These are phyloP conservation scores for Pholiota microspora DNA, from an alignment of 768 basidiomycete species.

Conservation along the genomic window DNA sequence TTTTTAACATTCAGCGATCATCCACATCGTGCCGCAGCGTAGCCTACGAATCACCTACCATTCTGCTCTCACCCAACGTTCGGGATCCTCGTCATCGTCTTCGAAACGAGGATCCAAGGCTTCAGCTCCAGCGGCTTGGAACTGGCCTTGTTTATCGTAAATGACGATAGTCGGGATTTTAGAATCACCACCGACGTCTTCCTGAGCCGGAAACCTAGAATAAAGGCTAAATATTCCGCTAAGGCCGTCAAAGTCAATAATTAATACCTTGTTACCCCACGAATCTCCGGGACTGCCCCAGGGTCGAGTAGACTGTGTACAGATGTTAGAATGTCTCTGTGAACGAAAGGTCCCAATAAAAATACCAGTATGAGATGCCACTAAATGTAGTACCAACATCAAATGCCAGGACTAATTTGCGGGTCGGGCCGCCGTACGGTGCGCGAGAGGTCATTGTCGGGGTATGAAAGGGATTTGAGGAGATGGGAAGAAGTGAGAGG, in stretches of 20 bases:
- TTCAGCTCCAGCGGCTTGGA: conserved; percentile 44
- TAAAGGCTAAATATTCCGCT: not conserved
- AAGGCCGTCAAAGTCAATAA: not conserved
- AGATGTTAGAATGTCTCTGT: not conserved
- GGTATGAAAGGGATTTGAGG: not conserved
- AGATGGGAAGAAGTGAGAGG: not conserved
- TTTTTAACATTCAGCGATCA: not conserved
- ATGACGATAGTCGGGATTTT: conserved; percentile 50
- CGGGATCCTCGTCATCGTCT: conserved; percentile 39
- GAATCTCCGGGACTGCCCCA: conserved; percentile 24
- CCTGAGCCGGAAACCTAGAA: conserved; percentile 44
- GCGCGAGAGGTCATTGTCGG: conserved; percentile 10
- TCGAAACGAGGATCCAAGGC: conserved; percentile 36
- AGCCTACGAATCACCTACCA: conserved; percentile 30
- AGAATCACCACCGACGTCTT: conserved; percentile 41
- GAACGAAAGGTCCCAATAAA: not conserved
- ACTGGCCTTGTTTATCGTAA: conserved; percentile 39
- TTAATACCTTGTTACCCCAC: conserved; percentile 24
- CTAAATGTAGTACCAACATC: conserved; percentile 22
- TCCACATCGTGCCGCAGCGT: not conserved
- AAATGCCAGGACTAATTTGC: conserved; percentile 22
- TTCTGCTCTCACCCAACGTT: conserved; percentile 41
- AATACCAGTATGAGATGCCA: conserved; percentile 21
- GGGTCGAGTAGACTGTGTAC: conserved; percentile 24
- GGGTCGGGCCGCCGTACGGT: conserved; percentile 15